phyloP scores from a whole-genome alignment of 192 early-diverging fungal species.

The Mortierella claussenii region DNA sequence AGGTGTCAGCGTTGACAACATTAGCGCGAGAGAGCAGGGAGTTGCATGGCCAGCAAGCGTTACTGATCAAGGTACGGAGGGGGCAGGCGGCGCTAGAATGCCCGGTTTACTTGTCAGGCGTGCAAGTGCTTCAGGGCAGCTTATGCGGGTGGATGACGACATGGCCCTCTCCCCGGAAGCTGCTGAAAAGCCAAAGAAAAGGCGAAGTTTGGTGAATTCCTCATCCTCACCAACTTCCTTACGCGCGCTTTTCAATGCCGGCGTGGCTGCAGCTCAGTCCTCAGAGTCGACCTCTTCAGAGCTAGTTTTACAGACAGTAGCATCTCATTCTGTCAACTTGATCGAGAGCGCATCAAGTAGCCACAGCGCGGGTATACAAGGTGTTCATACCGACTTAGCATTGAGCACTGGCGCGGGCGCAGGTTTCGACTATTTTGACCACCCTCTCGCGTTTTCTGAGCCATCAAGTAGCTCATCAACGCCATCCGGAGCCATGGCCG shows the following conservation, averaged over 20 bases:
- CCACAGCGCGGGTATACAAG: constrained; percentile 3
- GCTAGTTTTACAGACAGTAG: neutral
- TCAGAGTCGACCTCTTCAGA: constrained; percentile 4
- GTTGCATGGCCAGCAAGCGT: neutral
- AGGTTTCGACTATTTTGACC: constrained; percentile 44
- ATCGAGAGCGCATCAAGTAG: neutral
- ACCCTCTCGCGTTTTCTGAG: constrained; percentile 11
- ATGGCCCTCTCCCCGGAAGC: neutral
- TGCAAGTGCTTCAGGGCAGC: constrained; percentile 44
- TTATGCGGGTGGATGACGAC: constrained; percentile 25
- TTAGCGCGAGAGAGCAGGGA: neutral
- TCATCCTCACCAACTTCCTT: constrained; percentile 46
- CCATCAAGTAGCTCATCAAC: constrained; percentile 34
- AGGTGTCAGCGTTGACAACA: constrained; percentile 9
- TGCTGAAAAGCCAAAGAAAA: neutral
- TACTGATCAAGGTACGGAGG: neutral
- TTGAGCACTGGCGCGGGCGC: neutral
- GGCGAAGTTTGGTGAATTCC: constrained; percentile 24
- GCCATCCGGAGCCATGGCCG: constrained; percentile 20
- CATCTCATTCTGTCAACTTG: neutral
- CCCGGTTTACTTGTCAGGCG: constrained; percentile 23
- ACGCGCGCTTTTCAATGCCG: constrained; percentile 29
- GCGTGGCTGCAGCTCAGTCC: neutral
- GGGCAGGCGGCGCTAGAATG: neutral
- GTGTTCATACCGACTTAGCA: constrained; percentile 8